Evolutionary conservation across 345 rosid genomes (phyloP), one percentile per base, ranked within the genome.

Genomic region (Syzygium aqueum): DNA sequence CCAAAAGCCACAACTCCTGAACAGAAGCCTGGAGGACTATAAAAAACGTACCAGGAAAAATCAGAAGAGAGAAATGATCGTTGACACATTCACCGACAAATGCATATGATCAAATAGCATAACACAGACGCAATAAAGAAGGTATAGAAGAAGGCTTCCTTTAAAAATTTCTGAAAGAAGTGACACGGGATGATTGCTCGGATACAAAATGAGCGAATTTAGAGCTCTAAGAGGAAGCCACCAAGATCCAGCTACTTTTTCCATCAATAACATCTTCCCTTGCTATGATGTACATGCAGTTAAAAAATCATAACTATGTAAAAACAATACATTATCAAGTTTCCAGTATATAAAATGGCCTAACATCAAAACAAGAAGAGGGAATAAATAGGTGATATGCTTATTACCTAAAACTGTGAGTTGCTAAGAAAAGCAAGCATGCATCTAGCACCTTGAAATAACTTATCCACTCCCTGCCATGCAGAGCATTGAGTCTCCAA

Each of bases 381-480:
- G 27, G 49, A 33, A 73, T 37, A 37, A 37, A 10, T 21, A 21
- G 82, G 82, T 11, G 49, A 37, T 73, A 73, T 73, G 82, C 37
- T 73, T 21, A 22, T 30, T 84, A 33, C 82, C 89, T 93, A 96
- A 90, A 97, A 94, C 88, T 96, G 99, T 65, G 99, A 96, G 87
- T 95, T 95, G 91, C 97, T 96, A 87, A 97, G 97, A 92, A 97
- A 97, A 67, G 96, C 92, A 80, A 97, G 92, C 93, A 98, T 89
- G 94, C 99, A 96, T 94, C 98, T 95, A 53, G 98, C 87, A 88
- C 94, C 93, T 90, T 98, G 99, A 88, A 95, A 98, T 90, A 96
- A 85, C 86, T 92, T 94, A 87, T 97, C 99, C 85, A 97, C 91
- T 89, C 92, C 90, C 91, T 96, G 94, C 99, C 99, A 96, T 13